Conservation (phyloP, 805 yeast species). For the Yarrowia divulgata region DNA sequence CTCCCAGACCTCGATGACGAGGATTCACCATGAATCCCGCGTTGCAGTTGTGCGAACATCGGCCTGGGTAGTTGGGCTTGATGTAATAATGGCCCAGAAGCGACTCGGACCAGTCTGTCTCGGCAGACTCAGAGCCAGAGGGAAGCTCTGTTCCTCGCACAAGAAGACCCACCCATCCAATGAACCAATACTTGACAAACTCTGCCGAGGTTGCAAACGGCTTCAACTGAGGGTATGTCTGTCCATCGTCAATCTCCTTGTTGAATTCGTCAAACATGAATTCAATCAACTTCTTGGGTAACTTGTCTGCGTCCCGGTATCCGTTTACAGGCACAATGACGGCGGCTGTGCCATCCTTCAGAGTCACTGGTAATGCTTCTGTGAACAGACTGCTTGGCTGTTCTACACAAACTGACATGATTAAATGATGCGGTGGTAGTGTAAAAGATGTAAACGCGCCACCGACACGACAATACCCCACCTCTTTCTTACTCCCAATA, state of each 20-base stretch:
- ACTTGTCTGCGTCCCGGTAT: constrained; percentile 45
- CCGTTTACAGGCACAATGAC: constrained; percentile 18
- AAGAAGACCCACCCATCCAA: constrained; percentile 75
- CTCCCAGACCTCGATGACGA: constrained; percentile 89
- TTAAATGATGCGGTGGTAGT: neutral
- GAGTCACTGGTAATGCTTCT: neutral
- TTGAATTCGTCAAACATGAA: constrained; percentile 91
- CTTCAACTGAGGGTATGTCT: constrained; percentile 85
- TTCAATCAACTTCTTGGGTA: constrained; percentile 79
- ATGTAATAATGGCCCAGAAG: constrained; percentile 87
- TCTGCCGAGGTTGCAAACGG: constrained; percentile 69
- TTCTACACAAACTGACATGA: constrained; percentile 5
- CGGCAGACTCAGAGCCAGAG: constrained; percentile 41
- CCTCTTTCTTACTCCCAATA: neutral
- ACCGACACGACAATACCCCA: no score
- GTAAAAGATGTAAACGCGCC: neutral
- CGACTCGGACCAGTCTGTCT: constrained; percentile 91
- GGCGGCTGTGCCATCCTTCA: constrained; percentile 20
- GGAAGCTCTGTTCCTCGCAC: constrained; percentile 48
- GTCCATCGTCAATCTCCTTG: constrained; percentile 89
- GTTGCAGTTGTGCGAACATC: constrained; percentile 90
- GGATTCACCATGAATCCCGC: constrained; percentile 90
- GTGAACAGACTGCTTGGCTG: neutral
- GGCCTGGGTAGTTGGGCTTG: constrained; percentile 89
- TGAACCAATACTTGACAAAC: constrained; percentile 88